These are phyloP conservation scores for Leishmania guyanensis DNA, from an alignment of 208 protist genomes.

Conservation along the genomic window DNA sequence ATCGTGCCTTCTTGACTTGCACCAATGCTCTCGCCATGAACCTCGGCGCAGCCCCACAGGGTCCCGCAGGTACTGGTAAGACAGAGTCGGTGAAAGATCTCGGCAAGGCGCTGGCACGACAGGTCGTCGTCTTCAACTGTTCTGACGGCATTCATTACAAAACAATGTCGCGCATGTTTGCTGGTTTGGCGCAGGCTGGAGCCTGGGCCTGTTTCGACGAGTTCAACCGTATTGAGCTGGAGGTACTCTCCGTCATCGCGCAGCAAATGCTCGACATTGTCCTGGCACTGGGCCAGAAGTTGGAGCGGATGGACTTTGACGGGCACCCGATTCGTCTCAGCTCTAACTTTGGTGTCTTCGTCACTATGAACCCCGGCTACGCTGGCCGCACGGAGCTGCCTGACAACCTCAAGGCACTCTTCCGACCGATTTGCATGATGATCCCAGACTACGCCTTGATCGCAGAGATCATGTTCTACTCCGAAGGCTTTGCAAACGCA, in stretches of 20 bases:
- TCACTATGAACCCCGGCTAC: conserved; percentile 99
- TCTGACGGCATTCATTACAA: conserved; percentile 97
- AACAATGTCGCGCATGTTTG: conserved; percentile 97
- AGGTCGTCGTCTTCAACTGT: conserved; percentile 97
- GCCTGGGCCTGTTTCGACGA: conserved; percentile 98
- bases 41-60: conserved; percentile 94
- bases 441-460: conserved; percentile 97
- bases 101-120: conserved; percentile 88
- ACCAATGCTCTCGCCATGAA: conserved; percentile 95
- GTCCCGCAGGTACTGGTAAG: conserved; percentile 97
- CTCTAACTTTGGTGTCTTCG: conserved; percentile 95
- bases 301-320: conserved; percentile 92
- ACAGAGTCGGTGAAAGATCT: conserved; percentile 97
- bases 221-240: conserved; percentile 97
- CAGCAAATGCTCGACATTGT: conserved; percentile 96
- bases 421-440: conserved; percentile 98
- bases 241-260: conserved; percentile 97
- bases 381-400: conserved; percentile 97
- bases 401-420: conserved; percentile 98
- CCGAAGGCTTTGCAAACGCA: conserved; percentile 96
- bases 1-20: conserved; percentile 94
- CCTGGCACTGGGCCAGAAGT: conserved; percentile 85
- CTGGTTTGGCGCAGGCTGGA: conserved; percentile 94
- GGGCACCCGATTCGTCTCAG: conserved; percentile 92
- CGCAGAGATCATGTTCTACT: conserved; percentile 98